These are phyloP conservation scores for Cryptococcus depauperatus DNA, from an alignment of 1,284 basidiomycete genomes.

Conservation along the genomic window DNA sequence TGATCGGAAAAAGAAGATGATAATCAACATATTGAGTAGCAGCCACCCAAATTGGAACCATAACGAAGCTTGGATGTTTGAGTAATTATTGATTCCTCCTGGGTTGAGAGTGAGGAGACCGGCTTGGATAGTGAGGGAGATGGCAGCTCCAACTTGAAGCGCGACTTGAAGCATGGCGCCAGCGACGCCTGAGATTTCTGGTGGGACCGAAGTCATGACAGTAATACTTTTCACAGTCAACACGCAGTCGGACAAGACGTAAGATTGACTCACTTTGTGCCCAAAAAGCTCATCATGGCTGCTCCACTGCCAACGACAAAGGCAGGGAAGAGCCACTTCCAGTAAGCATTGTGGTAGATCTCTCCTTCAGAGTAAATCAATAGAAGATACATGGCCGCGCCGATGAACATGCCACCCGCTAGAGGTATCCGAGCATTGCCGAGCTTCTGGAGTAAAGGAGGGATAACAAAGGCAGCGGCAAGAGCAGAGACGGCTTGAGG, in stretches of 20 bases:
- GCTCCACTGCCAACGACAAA: constrained; percentile 17
- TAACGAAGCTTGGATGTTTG: constrained; percentile 33
- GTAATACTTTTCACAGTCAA: constrained; percentile 18
- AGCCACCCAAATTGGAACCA: constrained; percentile 42
- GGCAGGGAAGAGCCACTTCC: constrained; percentile 15
- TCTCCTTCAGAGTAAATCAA: constrained; percentile 9
- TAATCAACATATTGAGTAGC: constrained; percentile 26
- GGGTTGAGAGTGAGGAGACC: constrained; percentile 37
- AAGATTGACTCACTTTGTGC: constrained; percentile 16
- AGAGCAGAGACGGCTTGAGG: constrained; percentile 21
- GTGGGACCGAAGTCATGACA: constrained; percentile 35
- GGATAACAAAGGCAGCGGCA: constrained; percentile 17
- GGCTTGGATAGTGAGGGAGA: constrained; percentile 39
- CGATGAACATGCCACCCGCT: constrained; percentile 1
- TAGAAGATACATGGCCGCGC: constrained; percentile 4
- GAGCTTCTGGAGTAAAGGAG: constrained; percentile 11
- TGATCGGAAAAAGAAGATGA: constrained; percentile 28
- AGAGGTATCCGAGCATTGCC: constrained; percentile 5
- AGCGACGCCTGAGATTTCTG: constrained; percentile 35
- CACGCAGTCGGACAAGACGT: neutral
- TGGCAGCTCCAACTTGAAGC: constrained; percentile 35
- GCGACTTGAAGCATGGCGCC: constrained; percentile 39
- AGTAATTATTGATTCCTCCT: constrained; percentile 28
- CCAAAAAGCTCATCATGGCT: constrained; percentile 17
- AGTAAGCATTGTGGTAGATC: constrained; percentile 15